Conservation (phyloP, 371 early-diverging fungal species). For the Actinomortierella wolfii region DNA sequence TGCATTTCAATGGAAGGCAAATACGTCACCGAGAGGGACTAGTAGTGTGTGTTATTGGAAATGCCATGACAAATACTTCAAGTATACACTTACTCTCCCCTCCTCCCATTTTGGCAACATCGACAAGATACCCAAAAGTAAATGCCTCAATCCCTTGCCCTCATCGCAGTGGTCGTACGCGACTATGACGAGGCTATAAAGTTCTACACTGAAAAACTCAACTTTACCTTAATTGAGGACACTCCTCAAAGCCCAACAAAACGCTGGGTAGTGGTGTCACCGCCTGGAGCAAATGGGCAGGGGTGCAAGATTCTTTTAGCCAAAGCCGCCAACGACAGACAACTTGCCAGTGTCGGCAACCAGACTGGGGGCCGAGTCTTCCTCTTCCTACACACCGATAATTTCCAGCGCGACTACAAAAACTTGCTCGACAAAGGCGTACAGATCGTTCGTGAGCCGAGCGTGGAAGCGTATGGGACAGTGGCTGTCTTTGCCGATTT, state of each 20-base stretch:
- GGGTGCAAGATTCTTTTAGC: constrained; percentile 14
- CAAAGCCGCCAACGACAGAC: constrained; percentile 8
- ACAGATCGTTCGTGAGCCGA: not conserved
- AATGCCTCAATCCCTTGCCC: constrained; percentile 3
- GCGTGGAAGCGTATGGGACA: constrained; percentile 4
- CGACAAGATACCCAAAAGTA: too few species aligned
- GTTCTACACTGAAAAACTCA: constrained; percentile 15
- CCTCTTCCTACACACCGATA: constrained; percentile 17
- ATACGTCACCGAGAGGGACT: too few species aligned
- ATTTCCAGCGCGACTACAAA: constrained; percentile 13
- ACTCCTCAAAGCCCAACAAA: constrained; percentile 7
- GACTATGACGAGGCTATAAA: constrained; percentile 12
- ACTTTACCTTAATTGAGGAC: constrained; percentile 11
- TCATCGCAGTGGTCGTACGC: constrained; percentile 5
- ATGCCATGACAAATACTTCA: too few species aligned
- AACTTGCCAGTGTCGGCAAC: constrained; percentile 9
- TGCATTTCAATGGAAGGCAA: too few species aligned
- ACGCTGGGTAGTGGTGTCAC: constrained; percentile 14
- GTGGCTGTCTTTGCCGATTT: constrained; percentile 11
- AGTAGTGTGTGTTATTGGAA: too few species aligned
- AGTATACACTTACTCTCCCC: too few species aligned
- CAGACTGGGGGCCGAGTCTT: constrained; percentile 18
- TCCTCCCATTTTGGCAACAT: too few species aligned
- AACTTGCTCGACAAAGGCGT: not conserved
- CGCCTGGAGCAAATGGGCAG: constrained; percentile 5